These are phyloP conservation scores for Pichia sp. DNA, from an alignment of 1,139 yeast genomes.

Conservation along the genomic window DNA sequence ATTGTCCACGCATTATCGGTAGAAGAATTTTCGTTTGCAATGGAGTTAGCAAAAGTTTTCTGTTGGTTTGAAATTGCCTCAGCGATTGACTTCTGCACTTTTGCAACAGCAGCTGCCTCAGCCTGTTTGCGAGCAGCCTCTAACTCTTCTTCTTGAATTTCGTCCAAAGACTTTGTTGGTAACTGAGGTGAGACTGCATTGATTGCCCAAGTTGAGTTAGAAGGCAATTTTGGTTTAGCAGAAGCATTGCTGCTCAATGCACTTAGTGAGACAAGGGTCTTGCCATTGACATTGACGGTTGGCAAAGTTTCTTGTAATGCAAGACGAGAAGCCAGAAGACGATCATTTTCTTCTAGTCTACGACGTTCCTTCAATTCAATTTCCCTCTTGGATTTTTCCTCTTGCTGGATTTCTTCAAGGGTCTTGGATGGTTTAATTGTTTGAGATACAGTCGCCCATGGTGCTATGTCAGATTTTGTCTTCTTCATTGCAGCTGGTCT, in stretches of 20 bases:
- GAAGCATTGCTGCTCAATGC: slow-evolving; percentile 1
- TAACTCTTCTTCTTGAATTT: slow-evolving; percentile 30
- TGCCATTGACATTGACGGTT: slow-evolving; percentile 10
- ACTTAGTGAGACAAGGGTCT: slow-evolving; percentile 12
- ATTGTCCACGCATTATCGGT: slow-evolving; percentile 44
- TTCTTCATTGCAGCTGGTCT: not conserved
- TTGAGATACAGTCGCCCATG: slow-evolving; percentile 46
- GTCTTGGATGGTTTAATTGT: slow-evolving; percentile 46
- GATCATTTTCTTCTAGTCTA: slow-evolving; percentile 24
- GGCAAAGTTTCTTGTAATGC: slow-evolving; percentile 27
- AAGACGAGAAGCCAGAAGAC: slow-evolving; percentile 31
- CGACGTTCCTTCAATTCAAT: slow-evolving; percentile 28
- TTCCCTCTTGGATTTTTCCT: slow-evolving; percentile 52
- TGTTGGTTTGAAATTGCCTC: slow-evolving; percentile 21
- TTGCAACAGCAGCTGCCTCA: slow-evolving; percentile 17
- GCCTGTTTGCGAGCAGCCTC: slow-evolving; percentile 22
- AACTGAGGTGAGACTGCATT: slow-evolving; percentile 8
- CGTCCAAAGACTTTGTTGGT: slow-evolving; percentile 28
- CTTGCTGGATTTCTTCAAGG: slow-evolving; percentile 64
- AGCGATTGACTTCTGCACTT: slow-evolving; percentile 17
- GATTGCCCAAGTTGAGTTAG: slow-evolving; percentile 49
- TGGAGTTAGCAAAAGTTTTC: slow-evolving; percentile 37
- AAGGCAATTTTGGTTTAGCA: slow-evolving; percentile 3
- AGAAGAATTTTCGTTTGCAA: slow-evolving; percentile 23
- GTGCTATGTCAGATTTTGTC: slow-evolving; percentile 40